A percentile compares a stretch with the other conserved stretches of the same genome.
Conservation (phyloP, 495 filamentous ascomycete species). For the Chaetomium cochliodes region DNA sequence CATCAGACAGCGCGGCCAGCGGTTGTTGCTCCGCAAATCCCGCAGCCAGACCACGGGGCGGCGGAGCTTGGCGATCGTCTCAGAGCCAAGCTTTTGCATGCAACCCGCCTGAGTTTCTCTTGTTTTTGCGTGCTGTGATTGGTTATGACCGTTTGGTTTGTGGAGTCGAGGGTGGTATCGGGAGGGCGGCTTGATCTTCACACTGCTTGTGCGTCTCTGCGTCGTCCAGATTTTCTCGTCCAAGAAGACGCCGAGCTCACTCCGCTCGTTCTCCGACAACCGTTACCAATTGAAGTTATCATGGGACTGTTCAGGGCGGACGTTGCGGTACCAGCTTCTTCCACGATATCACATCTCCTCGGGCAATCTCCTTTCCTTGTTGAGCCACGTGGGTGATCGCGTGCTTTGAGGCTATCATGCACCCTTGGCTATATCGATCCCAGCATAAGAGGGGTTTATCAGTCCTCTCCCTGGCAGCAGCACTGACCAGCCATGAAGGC, state of each 20-base stretch:
- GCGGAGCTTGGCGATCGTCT: constrained; percentile 11
- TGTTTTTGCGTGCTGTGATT: constrained; percentile 10
- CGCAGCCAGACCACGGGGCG: background rate
- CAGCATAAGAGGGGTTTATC: background rate
- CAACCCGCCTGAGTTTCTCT: background rate
- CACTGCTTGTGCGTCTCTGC: no score
- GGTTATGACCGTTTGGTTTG: constrained; percentile 8
- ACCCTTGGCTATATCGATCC: constrained; percentile 9
- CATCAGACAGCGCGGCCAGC: background rate
- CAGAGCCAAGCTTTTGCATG: constrained; percentile 11
- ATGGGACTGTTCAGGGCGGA: no score
- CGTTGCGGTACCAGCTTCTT: no score
- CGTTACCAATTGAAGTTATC: no score
- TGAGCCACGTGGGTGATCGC: background rate
- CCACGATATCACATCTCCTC: no score
- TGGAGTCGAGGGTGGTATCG: background rate
- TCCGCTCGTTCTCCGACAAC: no score
- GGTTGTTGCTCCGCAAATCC: constrained; percentile 13
- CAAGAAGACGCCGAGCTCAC: no score
- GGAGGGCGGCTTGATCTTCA: background rate
- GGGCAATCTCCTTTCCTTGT: no score
- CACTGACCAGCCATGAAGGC: background rate
- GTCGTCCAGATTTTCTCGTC: no score
- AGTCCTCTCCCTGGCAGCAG: background rate
- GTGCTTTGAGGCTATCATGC: background rate